Percentiles rank a stretch among this genome's conserved stretches.
These are phyloP conservation scores for Megacollybia platyphylla DNA, from an alignment of 1,284 basidiomycete species.

Conservation along the genomic window DNA sequence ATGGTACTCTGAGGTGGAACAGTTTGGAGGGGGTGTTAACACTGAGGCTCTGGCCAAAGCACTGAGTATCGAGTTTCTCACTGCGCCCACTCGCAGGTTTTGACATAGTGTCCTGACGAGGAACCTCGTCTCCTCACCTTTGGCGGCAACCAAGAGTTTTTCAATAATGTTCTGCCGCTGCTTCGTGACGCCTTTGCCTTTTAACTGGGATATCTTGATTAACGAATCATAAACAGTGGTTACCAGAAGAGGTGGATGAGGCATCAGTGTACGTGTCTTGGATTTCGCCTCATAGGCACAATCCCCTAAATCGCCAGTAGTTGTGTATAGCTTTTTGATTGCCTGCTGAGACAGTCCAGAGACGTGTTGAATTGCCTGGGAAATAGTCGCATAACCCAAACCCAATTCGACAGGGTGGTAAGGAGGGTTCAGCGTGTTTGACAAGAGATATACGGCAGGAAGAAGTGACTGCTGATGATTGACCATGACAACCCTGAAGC, in stretches of 20 bases:
- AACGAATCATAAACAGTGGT: constrained; percentile 54
- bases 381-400: constrained; percentile 66
- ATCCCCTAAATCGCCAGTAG: constrained; percentile 70
- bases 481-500: constrained; percentile 56
- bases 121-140: constrained; percentile 81
- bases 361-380: constrained; percentile 71
- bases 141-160: constrained; percentile 71
- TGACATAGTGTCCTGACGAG: constrained; percentile 73
- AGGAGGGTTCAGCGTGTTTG: constrained; percentile 75
- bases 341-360: constrained; percentile 64
- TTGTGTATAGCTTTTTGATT: constrained; percentile 53
- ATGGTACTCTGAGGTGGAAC: constrained; percentile 16
- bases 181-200: constrained; percentile 65
- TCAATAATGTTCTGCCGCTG: constrained; percentile 74
- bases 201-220: constrained; percentile 50
- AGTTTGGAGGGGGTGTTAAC: constrained; percentile 32
- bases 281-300: constrained; percentile 79
- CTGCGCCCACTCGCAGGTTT: constrained; percentile 82
- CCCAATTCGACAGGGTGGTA: constrained; percentile 70
- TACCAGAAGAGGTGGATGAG: constrained; percentile 59
- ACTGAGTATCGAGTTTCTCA: constrained; percentile 72
- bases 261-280: constrained; percentile 64
- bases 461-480: constrained; percentile 64
- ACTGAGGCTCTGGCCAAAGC: constrained; percentile 77
- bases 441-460: constrained; percentile 80